Base-by-base conservation (phyloP, 106 monocot genomes). In the Acorus gramineus region DNA sequence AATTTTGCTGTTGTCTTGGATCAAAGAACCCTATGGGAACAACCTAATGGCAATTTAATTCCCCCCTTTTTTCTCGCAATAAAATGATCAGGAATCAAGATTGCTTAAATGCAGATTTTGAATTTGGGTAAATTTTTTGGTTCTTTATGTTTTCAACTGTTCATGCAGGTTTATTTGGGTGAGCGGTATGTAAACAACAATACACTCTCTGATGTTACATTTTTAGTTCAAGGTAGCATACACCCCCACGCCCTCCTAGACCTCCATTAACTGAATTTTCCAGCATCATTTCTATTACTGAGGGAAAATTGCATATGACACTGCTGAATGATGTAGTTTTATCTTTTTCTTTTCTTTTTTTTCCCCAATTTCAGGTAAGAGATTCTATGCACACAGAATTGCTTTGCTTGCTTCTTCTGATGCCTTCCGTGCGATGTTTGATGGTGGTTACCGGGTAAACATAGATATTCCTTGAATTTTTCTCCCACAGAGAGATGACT, bases 351-450 rank as follows among this genome's bases (percentile, higher is more conserved):
- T 57, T 65, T 46, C 43, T 8, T 52, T 71, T 81, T 28, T 28
- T 28, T 28, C 28, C 28, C 28, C 28, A 28, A 28, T 28, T 28
- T 55, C 85, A 98, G 96, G 85, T 60, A 88, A 74, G 64, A 80
- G 91, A 10, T 96, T 98, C 73, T 84, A 83, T 76, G 96, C 96
- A 46, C 96, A 98, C 61, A 77, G 96, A 72, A 92, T 92, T 68
- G 96, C 96, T 65, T 84, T 98, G 47, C 87, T 92, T 85, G 96
- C 96, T 67, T 98, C 91, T 55, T 98, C 96, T 44, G 88, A 98
- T 78, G 79, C 96, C 67, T 98, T 98, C 73, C 91, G 88, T 73
- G 96, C 96, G 65, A 98, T 98, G 96, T 98, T 98, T 83, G 96
- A 98, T 81, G 96, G 96, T 67, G 96, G 96, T 60, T 98, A 98